These are phyloP conservation scores for Cylindrodendrum hubeiense DNA, from an alignment of 2,329 filamentous ascomycete genomes.

Conservation along the genomic window DNA sequence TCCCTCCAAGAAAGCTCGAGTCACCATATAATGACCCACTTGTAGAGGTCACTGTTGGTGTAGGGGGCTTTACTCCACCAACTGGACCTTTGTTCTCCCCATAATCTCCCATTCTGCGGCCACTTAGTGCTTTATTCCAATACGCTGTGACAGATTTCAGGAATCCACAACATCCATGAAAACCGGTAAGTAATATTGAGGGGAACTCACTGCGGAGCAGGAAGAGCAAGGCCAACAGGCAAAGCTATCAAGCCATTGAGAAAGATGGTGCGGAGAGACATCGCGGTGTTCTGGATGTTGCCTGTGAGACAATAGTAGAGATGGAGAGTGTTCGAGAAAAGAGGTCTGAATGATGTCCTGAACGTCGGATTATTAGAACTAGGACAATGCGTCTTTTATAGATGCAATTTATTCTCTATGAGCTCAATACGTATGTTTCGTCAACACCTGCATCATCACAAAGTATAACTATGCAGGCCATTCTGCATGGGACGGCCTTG, in stretches of 20 bases:
- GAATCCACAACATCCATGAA: no score
- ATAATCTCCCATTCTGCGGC: conserved; percentile 8
- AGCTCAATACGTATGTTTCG: no score
- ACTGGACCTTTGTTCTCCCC: conserved; percentile 58
- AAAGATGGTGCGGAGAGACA: conserved; percentile 6
- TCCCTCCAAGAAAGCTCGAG: conserved; percentile 54
- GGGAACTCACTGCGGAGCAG: conserved; percentile 10
- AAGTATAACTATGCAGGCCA: not conserved
- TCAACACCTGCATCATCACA: not conserved
- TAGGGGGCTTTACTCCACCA: conserved; percentile 54
- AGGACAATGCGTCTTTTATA: not conserved
- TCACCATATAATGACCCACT: conserved; percentile 57
- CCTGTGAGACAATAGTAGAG: not conserved
- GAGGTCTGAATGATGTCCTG: not conserved
- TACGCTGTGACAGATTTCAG: no score
- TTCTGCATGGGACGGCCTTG: not conserved
- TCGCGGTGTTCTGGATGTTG: not conserved
- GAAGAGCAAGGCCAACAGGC: not conserved
- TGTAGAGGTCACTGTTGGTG: conserved; percentile 52
- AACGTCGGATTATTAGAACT: not conserved
- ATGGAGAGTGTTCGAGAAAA: no score
- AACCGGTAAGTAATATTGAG: not conserved
- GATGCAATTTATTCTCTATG: not conserved
- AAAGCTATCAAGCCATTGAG: conserved; percentile 7
- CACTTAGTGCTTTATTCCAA: not conserved